Evolutionary conservation across 257 asterid species (phyloP), one percentile per base, ranked within the genome.

Genomic region (Agastache rugosa): DNA sequence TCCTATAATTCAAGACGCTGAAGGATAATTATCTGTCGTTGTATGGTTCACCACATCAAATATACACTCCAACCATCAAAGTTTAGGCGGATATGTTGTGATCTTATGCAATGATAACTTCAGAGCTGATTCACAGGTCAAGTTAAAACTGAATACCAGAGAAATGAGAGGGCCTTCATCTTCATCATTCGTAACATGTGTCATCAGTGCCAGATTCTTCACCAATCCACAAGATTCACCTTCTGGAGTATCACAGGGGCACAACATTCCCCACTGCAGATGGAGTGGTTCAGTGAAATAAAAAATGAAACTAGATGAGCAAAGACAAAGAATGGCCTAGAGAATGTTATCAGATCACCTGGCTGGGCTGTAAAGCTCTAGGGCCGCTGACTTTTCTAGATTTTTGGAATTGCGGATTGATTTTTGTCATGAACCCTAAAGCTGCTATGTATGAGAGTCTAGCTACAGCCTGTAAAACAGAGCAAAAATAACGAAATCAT

Each of bases 181-280:
- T 51, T 92, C 97, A 81, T 94, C 99, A 70, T 98, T 94, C 15
- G 99, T 94, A 59, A 94, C 99, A 79, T 94, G 99, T 53, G 99
- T 87, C 99, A 94, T 92, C 84, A 94, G 72, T 55, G 99, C 99
- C 82, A 94, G 86, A 81, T 94, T 94, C 78, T 94, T 94, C 83
- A 94, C 98, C 91, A 94, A 76, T 79, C 99, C 99, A 81, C 99
- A 94, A 60, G 96, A 71, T 90, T 94, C 99, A 78, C 99, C 99
- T 84, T 92, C 99, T 42, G 99, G 99, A 45, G 99, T 94, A 83
- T 94, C 99, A 82, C 99, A 92, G 35, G 99, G 99, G 67, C 99
- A 94, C 80, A 94, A 84, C 98, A 94, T 94, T 68, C 99, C 99
- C 97, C 97, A 94, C 99, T 93, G 91, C 37, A 74, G 51, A 79